These are phyloP conservation scores for Clonostachys byssicola DNA, from an alignment of 2,329 filamentous ascomycete genomes.

Conservation along the genomic window DNA sequence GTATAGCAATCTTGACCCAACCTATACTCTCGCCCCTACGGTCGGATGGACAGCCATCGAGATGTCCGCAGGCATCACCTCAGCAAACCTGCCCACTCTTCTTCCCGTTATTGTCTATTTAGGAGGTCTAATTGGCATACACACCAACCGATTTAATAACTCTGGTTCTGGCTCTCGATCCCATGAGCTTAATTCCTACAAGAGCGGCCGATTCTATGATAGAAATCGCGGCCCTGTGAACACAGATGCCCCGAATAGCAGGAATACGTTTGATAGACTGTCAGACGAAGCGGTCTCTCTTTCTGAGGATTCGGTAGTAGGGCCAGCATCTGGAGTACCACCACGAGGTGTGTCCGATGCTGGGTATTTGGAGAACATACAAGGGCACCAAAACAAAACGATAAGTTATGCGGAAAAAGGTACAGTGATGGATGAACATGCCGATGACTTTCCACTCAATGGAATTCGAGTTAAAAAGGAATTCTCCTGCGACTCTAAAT, in stretches of 20 bases:
- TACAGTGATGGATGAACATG: conserved; percentile 16
- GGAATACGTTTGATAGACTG: conserved; percentile 20
- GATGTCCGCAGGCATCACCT: conserved; percentile 44
- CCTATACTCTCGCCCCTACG: conserved; percentile 39
- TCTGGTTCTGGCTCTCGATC: background rate
- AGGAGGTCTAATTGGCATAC: conserved; percentile 15
- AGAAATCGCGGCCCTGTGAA: background rate
- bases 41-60: conserved; percentile 45
- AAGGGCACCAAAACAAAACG: conserved; percentile 19
- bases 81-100: conserved; percentile 48
- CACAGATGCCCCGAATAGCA: background rate
- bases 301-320: too few species aligned
- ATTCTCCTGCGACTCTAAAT: conserved; percentile 9
- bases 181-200: background rate
- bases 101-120: conserved; percentile 35
- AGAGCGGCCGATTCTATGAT: conserved; percentile 3
- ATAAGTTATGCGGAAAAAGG: conserved; percentile 20
- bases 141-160: conserved; percentile 27
- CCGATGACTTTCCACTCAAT: conserved; percentile 30
- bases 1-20: conserved; percentile 30
- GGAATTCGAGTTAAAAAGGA: conserved; percentile 30
- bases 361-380: conserved; percentile 19
- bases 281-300: conserved; percentile 13
- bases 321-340: background rate
- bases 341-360: background rate